Conservation (phyloP, 495 filamentous ascomycete genomes). For the Hypoxylon lienhwacheense region DNA sequence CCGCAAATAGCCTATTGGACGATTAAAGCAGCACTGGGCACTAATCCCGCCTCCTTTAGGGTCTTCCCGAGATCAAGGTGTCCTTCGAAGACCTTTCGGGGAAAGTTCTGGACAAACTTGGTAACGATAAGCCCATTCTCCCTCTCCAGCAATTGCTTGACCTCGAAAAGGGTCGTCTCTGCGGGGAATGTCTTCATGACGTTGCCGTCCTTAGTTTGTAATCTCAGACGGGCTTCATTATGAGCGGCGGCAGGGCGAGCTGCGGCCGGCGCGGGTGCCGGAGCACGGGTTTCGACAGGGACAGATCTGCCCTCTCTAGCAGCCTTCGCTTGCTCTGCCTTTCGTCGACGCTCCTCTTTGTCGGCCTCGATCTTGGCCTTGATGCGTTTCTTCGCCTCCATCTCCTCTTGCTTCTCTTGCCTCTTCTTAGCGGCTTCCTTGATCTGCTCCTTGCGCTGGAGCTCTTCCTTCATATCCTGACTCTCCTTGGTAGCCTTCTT, state of each 20-base stretch:
- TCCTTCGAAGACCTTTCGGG: slow-evolving; percentile 76
- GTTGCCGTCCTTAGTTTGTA: slow-evolving; percentile 74
- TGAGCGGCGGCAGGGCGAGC: slow-evolving; percentile 53
- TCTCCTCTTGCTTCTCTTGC: slow-evolving; percentile 83
- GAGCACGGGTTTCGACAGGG: slow-evolving; percentile 50
- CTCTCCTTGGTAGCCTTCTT: slow-evolving; percentile 78
- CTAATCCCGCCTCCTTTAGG: slow-evolving; percentile 86
- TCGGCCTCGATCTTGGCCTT: slow-evolving; percentile 91
- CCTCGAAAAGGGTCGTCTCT: slow-evolving; percentile 91
- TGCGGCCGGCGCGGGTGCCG: slow-evolving; percentile 39
- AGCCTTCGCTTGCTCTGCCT: slow-evolving; percentile 82
- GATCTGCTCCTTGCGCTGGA: slow-evolving; percentile 81
- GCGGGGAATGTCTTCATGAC: slow-evolving; percentile 81
- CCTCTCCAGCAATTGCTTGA: slow-evolving; percentile 69
- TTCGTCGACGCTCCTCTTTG: slow-evolving; percentile 78
- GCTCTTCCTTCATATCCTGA: slow-evolving; percentile 78
- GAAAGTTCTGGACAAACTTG: slow-evolving; percentile 84
- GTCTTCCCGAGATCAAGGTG: slow-evolving; percentile 83
- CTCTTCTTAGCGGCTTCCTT: slow-evolving; percentile 85
- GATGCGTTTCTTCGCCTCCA: slow-evolving; percentile 82
- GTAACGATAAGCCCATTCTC: slow-evolving; percentile 61
- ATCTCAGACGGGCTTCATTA: slow-evolving; percentile 76
- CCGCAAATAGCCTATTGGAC: slow-evolving; percentile 54
- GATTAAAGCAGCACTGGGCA: slow-evolving; percentile 85
- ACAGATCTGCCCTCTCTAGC: slow-evolving; percentile 69